Evolutionary conservation across 1,139 yeast species (phyloP), one percentile per base, ranked within the genome.

Genomic region (Yamadazyma pseudoaaseri): DNA sequence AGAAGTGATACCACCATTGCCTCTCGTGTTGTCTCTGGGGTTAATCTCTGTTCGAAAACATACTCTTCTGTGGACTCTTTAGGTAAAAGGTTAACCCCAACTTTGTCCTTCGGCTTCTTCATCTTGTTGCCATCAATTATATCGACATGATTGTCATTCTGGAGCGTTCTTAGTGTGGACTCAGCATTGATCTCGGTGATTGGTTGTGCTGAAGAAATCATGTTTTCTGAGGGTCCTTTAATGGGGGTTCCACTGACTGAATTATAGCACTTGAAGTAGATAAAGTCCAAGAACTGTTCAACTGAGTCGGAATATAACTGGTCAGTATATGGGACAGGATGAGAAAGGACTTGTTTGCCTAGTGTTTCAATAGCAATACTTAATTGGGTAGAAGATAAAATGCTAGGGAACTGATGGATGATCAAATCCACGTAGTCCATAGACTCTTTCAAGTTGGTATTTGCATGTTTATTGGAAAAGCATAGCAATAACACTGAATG

Each of bases 401-500:
- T 51, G 0, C 44, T 39, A 0, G 94, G 94, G 46, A 79, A 84
- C 38, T 83, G 83, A 2, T 55, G 36, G 17, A 58, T 44, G 8
- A 68, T 46, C 16, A 69, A 48, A 16, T 54, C 53, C 7, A 65
- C 51, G 38, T 69, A 70, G 15, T 57, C 36, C 57, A 58, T 20
- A 58, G 65, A 36, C 60, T 62, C 44, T 42, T 53, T 28, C 3
- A 70, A 46, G 11, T 66, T 52, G 5, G 37, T 43, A 9, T 44
- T 37, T 5, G 44, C 48, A 15, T 47, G 41, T 17, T 44, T 47
- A 27, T 53, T 54, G 18, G 62, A 48, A 42, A 67, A 70, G 43
- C 68, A 73, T 31, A 72, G 63, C 24, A 84, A 60, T 43, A 81
- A 60, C 0, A 81, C 85, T 0, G 89, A 79, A 50, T 85, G 94